Base-by-base conservation (phyloP, 331 rosid species). In the Ulmus americana region DNA sequence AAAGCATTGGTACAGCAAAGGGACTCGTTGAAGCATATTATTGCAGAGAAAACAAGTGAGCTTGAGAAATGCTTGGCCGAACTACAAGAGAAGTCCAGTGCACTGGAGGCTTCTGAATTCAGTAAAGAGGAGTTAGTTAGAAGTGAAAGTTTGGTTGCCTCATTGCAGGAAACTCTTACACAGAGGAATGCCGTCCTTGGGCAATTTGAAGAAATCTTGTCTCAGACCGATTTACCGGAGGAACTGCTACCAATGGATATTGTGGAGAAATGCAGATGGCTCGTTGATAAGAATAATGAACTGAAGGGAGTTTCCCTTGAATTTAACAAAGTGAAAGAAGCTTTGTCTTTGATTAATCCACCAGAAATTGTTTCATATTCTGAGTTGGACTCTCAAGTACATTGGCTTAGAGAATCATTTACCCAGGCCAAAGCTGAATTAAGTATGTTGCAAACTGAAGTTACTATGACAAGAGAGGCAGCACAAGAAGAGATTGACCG, bases 1-100 rank as follows among this genome's bases (percentile, higher is more conserved):
- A 94, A 94, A 82, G 97, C 91, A 3, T 70, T 94, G 83, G 95
- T 94, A 70, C 99, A 94, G 61, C 95, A 94, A 77, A 84, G 95
- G 72, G 95, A 90, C 80, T 79, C 82, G 3, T 76, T 92, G 76
- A 87, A 89, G 80, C 79, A 67, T 14, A 74, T 84, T 55, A 63
- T 89, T 73, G 88, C 86, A 45, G 95, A 82, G 35, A 87, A 82
- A 59, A 74, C 78, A 57, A 77, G 73, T 35, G 91, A 86, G 85
- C 90, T 87, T 59, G 91, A 87, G 69, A 85, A 85, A 76, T 76
- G 73, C 77, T 74, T 70, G 61, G 61, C 18, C 39, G 95, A 83
- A 74, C 72, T 94, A 76, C 84, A 82, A 69, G 90, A 85, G 85
- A 89, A 83, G 81, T 89, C 84, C 56, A 81, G 59, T 62, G 91